Conservation (phyloP, 108 stramenopile genomes). For the Nitzschia palea region DNA sequence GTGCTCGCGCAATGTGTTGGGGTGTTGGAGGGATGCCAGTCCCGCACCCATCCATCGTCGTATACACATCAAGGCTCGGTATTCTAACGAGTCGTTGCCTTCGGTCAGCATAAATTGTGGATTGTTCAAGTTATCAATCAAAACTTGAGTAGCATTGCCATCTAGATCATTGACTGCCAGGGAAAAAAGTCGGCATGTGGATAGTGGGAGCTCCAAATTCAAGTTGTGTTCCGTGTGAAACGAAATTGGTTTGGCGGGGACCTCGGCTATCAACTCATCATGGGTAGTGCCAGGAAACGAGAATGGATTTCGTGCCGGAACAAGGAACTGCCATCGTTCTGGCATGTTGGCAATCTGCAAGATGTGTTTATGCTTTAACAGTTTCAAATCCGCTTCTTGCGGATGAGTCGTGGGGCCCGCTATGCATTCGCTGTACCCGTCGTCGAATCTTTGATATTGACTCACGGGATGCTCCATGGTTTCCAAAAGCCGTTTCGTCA, state of each 20-base stretch:
- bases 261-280: not conserved
- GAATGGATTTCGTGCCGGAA: conserved; percentile 44
- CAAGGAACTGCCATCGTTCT: conserved; percentile 51
- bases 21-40: conserved; percentile 16
- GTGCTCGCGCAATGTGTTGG: not conserved
- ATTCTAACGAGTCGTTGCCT: conserved; percentile 54
- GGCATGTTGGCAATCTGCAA: conserved; percentile 49
- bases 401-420: conserved; percentile 18
- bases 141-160: conserved; percentile 43
- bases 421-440: conserved; percentile 71
- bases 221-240: conserved; percentile 32
- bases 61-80: conserved; percentile 56
- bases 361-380: conserved; percentile 64
- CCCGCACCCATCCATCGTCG: conserved; percentile 43
- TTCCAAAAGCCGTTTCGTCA: conserved; percentile 13
- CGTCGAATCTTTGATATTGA: conserved; percentile 71
- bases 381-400: conserved; percentile 56
- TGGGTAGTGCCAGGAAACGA: conserved; percentile 37
- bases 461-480: conserved; percentile 43
- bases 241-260: conserved; percentile 11
- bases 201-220: conserved; percentile 9
- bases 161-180: conserved; percentile 61
- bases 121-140: conserved; percentile 42
- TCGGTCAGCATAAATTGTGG: conserved; percentile 39
- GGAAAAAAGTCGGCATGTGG: conserved; percentile 71